Percentiles rank a stretch among this genome's conserved stretches.
Evolutionary conservation across 2,329 filamentous ascomycete genomes (phyloP).

Genomic region (Chalaropsis thielavioides): DNA sequence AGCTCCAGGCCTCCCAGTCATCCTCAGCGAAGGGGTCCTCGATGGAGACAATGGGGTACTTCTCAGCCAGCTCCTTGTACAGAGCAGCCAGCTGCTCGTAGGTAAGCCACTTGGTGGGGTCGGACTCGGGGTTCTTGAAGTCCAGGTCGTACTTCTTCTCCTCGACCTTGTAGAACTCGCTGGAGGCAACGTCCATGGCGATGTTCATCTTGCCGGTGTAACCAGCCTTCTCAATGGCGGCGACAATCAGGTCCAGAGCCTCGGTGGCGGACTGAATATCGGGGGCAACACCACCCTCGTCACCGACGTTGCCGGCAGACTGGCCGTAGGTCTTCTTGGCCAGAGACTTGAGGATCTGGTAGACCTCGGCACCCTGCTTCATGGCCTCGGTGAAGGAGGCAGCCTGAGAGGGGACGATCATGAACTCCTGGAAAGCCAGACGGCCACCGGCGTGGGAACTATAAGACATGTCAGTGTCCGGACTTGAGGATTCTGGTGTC

Average conservation of each 20-base stretch:
- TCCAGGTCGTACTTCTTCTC: conserved; percentile 99
- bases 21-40: conserved; percentile 99
- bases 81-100: conserved; percentile 92
- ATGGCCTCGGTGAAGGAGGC: conserved; percentile 90
- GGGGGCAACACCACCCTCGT: conserved; percentile 98
- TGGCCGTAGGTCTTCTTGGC: conserved; percentile 99
- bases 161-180: conserved; percentile 97
- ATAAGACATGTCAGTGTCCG: not conserved
- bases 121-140: conserved; percentile 99
- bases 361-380: conserved; percentile 92
- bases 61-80: conserved; percentile 75
- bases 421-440: conserved; percentile 91
- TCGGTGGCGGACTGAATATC: conserved; percentile 96
- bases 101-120: conserved; percentile 93
- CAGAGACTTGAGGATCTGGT: conserved; percentile 91
- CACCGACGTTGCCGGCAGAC: conserved; percentile 95
- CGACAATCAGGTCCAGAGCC: conserved; percentile 89
- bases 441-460: conserved; percentile 94
- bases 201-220: conserved; percentile 96
- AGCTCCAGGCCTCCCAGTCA: conserved; percentile 99
- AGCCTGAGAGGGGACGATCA: conserved; percentile 78
- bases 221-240: conserved; percentile 84
- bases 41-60: conserved; percentile 97
- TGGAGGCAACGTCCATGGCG: conserved; percentile 97
- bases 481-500: not conserved